Base-by-base conservation (phyloP, 306 rosid species). In the Aeschynomene evenia region DNA sequence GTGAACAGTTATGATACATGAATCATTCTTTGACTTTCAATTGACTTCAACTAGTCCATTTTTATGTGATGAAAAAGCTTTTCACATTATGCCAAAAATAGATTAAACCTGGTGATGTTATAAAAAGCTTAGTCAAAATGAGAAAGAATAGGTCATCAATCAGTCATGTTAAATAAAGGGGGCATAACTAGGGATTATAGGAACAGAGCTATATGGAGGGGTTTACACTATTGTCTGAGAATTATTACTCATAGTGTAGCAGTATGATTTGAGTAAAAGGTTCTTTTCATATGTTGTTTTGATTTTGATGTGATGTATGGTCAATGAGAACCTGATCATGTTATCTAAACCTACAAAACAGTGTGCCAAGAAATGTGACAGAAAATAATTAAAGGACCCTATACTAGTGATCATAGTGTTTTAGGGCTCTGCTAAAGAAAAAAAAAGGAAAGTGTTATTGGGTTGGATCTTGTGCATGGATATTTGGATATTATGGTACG, bases 301-400 rank as follows among this genome's bases (percentile, higher is more conserved):
- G 75, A 60, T 59, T 63, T 79, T 77, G 76, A 61, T 68, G 68
- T 79, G 33, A n/a, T 11, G 45, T 73, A 18, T 68, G 51, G 84
- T 74, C 84, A 74, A 69, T 23, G 84, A 5, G 19, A 74, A 62
- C 43, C 73, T 74, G 67, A 68, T n/a, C n/a, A n/a, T 54, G 80
- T 56, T 68, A n/a, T 57, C 48, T 39, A 33, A 19, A 13, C 24
- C 76, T 68, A 69, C 26, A 49, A 19, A 68, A 40, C 34, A 70
- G 31, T 66, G 54, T 60, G 49, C 64, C 54, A 31, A 73, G 13
- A 70, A 75, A 37, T 39, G 80, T 74, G 73, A 68, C 52, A 68
- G 50, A 78, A 36, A n/a, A n/a, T n/a, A n/a, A n/a, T n/a, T n/a
- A n/a, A 74, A 61, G 45, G 12, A 20, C 8, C 77, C 72, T 62